Evolutionary conservation across 352 stramenopile genomes (phyloP).

Genomic region (Globisporangium acanthophoron): DNA sequence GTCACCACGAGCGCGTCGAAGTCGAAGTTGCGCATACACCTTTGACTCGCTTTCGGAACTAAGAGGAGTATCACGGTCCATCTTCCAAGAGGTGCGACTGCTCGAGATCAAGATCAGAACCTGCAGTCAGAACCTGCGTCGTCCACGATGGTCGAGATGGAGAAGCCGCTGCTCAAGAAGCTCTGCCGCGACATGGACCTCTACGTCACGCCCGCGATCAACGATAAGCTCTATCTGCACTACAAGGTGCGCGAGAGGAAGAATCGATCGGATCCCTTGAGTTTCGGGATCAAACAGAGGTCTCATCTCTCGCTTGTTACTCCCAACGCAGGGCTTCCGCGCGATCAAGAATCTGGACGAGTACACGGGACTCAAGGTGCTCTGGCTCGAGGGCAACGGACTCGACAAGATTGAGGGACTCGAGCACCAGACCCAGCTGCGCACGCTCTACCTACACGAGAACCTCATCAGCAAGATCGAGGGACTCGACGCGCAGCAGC

Average conservation of each 20-base stretch:
- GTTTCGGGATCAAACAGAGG: not conserved
- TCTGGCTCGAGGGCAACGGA: conserved; percentile 94
- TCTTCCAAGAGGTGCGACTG: not conserved
- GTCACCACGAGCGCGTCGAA: no score
- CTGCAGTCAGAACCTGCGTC: no score
- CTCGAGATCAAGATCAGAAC: not conserved
- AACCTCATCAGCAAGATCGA: conserved; percentile 94
- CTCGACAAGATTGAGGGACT: conserved; percentile 89
- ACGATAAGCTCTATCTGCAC: conserved; percentile 96
- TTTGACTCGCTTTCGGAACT: not conserved
- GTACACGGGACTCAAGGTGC: conserved; percentile 91
- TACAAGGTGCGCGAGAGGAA: conserved; percentile 67
- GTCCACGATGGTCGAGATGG: conserved; percentile 79
- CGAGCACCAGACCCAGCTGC: conserved; percentile 78
- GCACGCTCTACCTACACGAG: conserved; percentile 93
- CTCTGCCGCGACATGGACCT: conserved; percentile 88
- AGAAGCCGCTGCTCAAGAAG: conserved; percentile 82
- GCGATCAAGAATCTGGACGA: conserved; percentile 93
- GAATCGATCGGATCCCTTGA: not conserved
- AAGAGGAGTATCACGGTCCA: not conserved
- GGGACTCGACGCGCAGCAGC: conserved; percentile 46
- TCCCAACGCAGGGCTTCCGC: conserved; percentile 62
- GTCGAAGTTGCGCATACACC: not conserved
- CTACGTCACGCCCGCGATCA: conserved; percentile 90
- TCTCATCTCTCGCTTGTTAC: not conserved